phyloP scores from a whole-genome alignment of 148 eudicot species.

The Silene conica region DNA sequence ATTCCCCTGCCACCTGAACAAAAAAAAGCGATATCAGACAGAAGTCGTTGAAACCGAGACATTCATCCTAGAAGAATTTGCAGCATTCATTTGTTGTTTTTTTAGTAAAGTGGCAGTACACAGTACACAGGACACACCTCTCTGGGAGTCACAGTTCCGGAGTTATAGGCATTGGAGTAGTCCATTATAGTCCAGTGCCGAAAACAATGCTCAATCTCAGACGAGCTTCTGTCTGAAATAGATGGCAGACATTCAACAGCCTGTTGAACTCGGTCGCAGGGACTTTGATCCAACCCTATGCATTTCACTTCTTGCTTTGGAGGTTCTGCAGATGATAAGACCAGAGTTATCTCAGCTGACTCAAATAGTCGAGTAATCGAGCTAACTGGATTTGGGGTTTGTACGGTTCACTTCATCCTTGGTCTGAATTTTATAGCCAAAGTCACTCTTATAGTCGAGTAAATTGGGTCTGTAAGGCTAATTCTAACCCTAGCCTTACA shows the following conservation, averaged over 20 bases:
- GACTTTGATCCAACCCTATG: conserved; percentile 39
- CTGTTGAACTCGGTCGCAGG: conserved; percentile 52
- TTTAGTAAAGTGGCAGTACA: too few relatives aligned
- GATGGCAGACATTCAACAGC: conserved; percentile 60
- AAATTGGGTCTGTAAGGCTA: too few relatives aligned
- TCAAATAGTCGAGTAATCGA: too few relatives aligned
- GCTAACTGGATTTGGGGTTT: too few relatives aligned
- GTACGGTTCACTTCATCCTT: too few relatives aligned
- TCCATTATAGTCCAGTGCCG: conserved; percentile 70
- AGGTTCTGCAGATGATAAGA: conserved; percentile 30
- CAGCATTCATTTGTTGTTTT: not conserved
- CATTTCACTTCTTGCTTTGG: conserved; percentile 42
- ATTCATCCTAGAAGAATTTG: not conserved
- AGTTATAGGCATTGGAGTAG: conserved; percentile 67
- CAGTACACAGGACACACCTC: too few relatives aligned
- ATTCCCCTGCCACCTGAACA: conserved; percentile 65
- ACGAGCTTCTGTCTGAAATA: conserved; percentile 21
- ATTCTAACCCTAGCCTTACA: too few relatives aligned
- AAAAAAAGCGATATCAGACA: not conserved
- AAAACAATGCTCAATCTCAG: conserved; percentile 39
- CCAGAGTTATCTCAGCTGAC: too few relatives aligned
- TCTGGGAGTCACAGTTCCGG: conserved; percentile 59
- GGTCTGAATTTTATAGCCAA: too few relatives aligned
- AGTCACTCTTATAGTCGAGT: too few relatives aligned
- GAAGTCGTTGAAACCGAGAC: not conserved